Evolutionary conservation across 106 monocot species (phyloP).

Genomic region (Allium cepa): DNA sequence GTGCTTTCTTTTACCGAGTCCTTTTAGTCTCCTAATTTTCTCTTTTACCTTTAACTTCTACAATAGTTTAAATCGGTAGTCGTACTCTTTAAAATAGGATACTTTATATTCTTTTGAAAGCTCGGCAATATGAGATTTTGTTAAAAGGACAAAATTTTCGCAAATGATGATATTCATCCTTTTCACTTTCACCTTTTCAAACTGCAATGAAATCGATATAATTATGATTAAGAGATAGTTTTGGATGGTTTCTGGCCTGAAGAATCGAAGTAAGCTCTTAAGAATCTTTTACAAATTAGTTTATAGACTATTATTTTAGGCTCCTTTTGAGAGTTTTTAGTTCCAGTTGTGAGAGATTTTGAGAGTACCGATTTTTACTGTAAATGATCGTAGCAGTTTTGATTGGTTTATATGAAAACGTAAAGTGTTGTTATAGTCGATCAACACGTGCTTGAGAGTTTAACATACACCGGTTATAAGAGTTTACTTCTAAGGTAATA

Average conservation of each 20-base stretch:
- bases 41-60: slow-evolving; percentile 77
- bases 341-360: too few species aligned
- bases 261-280: slow-evolving; percentile 40
- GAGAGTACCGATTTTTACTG: too few species aligned
- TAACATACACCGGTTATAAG: too few species aligned
- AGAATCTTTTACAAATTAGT: background rate
- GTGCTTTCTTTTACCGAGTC: slow-evolving; percentile 52
- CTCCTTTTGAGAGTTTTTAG: too few species aligned
- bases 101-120: slow-evolving; percentile 62
- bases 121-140: slow-evolving; percentile 49
- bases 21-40: slow-evolving; percentile 53
- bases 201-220: slow-evolving; percentile 49
- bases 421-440: too few species aligned
- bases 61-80: slow-evolving; percentile 67
- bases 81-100: slow-evolving; percentile 77
- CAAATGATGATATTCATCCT: slow-evolving; percentile 62
- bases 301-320: background rate
- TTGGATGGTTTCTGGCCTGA: slow-evolving; percentile 49
- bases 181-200: slow-evolving; percentile 40
- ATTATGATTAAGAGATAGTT: slow-evolving; percentile 61
- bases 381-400: too few species aligned
- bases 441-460: too few species aligned
- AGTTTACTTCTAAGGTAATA: too few species aligned
- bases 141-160: slow-evolving; percentile 64
- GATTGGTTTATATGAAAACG: too few species aligned